Conservation (phyloP, 768 basidiomycete species). For the Holtermannia corniformis region DNA sequence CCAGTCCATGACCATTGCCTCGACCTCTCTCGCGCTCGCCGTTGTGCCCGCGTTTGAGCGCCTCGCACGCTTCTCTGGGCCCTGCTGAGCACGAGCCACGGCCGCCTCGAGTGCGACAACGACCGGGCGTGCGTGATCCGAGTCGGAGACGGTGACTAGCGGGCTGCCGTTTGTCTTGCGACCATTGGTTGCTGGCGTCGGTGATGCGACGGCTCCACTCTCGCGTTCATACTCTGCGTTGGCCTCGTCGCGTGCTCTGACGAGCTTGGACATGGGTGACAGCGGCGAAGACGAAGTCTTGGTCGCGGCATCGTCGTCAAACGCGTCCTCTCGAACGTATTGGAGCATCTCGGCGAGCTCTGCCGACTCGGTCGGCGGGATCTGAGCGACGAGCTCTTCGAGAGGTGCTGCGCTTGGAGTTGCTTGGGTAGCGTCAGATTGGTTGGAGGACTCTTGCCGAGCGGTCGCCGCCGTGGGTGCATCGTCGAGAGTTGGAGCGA, state of each 20-base stretch:
- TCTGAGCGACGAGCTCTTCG: too few relatives aligned
- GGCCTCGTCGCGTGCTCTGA: background rate
- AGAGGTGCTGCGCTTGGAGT: too few relatives aligned
- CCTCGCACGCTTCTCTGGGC: background rate
- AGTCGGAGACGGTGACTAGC: too few relatives aligned
- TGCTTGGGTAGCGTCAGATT: too few relatives aligned
- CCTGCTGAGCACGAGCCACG: background rate
- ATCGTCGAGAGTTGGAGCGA: too few relatives aligned
- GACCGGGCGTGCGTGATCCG: background rate
- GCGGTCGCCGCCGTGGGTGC: too few relatives aligned
- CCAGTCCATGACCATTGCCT: conserved; percentile 74
- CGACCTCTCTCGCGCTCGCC: conserved; percentile 49
- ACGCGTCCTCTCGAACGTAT: background rate
- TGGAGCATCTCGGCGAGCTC: background rate
- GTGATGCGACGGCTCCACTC: background rate
- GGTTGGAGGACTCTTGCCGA: too few relatives aligned
- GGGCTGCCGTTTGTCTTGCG: too few relatives aligned
- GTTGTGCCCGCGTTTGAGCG: background rate
- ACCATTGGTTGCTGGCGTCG: background rate
- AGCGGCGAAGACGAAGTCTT: background rate
- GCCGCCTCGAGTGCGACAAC: background rate
- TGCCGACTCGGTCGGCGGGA: too few relatives aligned
- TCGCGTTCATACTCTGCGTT: background rate
- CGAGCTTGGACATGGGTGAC: background rate
- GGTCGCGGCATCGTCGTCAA: background rate